A percentile compares a stretch with the other conserved stretches of the same genome.
These are phyloP conservation scores for Thelonectria rubi DNA, from an alignment of 2,329 filamentous ascomycete species.

Conservation along the genomic window DNA sequence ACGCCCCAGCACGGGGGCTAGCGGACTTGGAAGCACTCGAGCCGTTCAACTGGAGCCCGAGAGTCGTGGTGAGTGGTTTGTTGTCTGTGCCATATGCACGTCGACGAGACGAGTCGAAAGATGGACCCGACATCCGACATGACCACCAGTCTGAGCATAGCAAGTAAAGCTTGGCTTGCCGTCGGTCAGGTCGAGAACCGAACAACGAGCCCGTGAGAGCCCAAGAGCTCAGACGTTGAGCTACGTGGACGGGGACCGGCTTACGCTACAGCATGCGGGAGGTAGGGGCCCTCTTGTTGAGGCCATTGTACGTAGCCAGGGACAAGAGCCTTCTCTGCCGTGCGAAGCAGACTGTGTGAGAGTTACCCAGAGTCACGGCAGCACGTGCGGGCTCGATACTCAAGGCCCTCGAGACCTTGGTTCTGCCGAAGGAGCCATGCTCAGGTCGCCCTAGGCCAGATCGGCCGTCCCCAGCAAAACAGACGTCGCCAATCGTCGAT, in stretches of 20 bases:
- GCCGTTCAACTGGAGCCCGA: conserved; percentile 21
- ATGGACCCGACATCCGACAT: conserved; percentile 21
- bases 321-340: conserved; percentile 2
- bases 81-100: conserved; percentile 28
- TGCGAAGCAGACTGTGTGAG: conserved; percentile 11
- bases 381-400: conserved; percentile 17
- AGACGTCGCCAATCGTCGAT: conserved; percentile 41
- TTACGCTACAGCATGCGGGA: conserved; percentile 29
- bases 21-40: conserved; percentile 22
- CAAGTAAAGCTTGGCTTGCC: background rate
- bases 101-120: conserved; percentile 20
- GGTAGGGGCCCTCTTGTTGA: conserved; percentile 23
- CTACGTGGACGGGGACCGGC: conserved; percentile 29
- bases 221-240: conserved; percentile 20
- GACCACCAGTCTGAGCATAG: conserved; percentile 19
- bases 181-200: conserved; percentile 8
- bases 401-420: conserved; percentile 18
- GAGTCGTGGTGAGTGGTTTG: conserved; percentile 31
- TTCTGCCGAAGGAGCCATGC: conserved; percentile 31
- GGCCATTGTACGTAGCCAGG: conserved; percentile 18
- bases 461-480: conserved; percentile 26
- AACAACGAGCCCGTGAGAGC: conserved; percentile 23
- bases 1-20: background rate
- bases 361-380: conserved; percentile 5
- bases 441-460: conserved; percentile 34